Evolutionary conservation across 805 yeast genomes (phyloP), one percentile per base, ranked within the genome.

Genomic region (Ogataea pini): DNA sequence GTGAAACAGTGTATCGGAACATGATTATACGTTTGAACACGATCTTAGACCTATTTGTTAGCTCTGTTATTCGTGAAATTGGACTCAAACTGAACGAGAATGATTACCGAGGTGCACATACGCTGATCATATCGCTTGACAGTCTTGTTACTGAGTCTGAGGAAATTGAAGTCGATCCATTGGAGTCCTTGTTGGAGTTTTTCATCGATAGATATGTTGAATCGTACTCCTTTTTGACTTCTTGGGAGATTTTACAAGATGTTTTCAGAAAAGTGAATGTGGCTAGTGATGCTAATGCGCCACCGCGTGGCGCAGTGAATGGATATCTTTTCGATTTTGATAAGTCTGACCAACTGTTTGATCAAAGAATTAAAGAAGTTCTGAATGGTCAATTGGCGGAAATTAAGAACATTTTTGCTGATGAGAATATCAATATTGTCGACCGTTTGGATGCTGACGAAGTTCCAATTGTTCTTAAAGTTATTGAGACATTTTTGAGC

Each of bases 61-160:
- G 78, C 60, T 87, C 94, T 0, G 73, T 86, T 7, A 62, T 88
- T 13, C 66, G 80, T 39, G 95, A 89, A 60, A 73, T 87, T 49
- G 91, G 86, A 44, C 65, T 73, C 25, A 83, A 77, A 51, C 75
- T 76, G 50, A 79, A 76, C 37, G 59, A 72, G 1, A 67, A 72
- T 37, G 79, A 82, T 33, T 78, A 65, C 53, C 63, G 58, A 2
- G 63, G 64, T 17, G 72, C 78, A 12, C 47, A 51, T 22, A 47
- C 44, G n/a, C 46, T 68, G 27, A 57, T 67, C n/a, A 27, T 34
- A 3, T 52, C 68, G 1, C 45, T 67, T 18, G 61, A 61, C 45
- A 52, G 51, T 34, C 48, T 67, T 16, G 44, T 52, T 7, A 28
- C 58, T 17, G 57, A 57, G 31, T 19, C 65, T 29, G 66, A 61